A percentile compares a stretch with the other conserved stretches of the same genome.
phyloP scores from a whole-genome alignment of 2,329 filamentous ascomycete species.

The Phyllosticta citriasiana region DNA sequence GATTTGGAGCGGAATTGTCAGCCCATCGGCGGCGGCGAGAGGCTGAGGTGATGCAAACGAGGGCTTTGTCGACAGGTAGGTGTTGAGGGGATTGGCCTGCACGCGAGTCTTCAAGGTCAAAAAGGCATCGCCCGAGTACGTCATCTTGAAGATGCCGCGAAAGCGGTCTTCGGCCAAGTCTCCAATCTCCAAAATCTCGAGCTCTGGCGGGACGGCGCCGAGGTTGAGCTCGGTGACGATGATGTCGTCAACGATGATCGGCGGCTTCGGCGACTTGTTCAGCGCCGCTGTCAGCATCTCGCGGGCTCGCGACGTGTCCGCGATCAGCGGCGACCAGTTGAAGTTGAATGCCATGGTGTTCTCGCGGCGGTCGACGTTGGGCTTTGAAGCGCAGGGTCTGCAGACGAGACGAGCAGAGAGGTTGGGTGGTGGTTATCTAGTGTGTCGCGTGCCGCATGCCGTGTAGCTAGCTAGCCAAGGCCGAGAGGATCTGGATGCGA shows the following conservation, averaged over 20 bases:
- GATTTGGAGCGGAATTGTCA: constrained; percentile 96
- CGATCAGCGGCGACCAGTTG: constrained; percentile 99
- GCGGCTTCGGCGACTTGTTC: constrained; percentile 96
- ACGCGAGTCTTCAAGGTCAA: constrained; percentile 91
- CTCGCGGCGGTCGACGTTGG: constrained; percentile 1
- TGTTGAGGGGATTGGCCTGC: constrained; percentile 95
- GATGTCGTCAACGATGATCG: constrained; percentile 99
- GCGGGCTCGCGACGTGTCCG: constrained; percentile 82
- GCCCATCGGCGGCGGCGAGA: constrained; percentile 76
- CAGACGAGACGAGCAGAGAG: constrained; percentile 1
- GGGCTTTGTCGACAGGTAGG: constrained; percentile 84
- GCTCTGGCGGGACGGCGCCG: constrained; percentile 82
- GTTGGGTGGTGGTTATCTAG: constrained; percentile 3
- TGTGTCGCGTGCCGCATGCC: constrained; percentile 6
- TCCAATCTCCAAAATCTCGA: constrained; percentile 96
- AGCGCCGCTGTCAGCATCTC: constrained; percentile 90
- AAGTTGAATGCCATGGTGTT: constrained; percentile 94
- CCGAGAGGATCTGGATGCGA: neutral
- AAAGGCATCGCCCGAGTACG: constrained; percentile 90
- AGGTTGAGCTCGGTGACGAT: constrained; percentile 96
- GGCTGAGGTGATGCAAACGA: constrained; percentile 88
- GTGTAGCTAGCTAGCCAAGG: constrained; percentile 2
- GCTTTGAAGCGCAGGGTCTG: constrained; percentile 1
- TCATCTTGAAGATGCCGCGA: constrained; percentile 98
- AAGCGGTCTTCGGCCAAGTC: constrained; percentile 96